phyloP scores from a whole-genome alignment of 768 basidiomycete genomes.

The Termitomyces titanicus region DNA sequence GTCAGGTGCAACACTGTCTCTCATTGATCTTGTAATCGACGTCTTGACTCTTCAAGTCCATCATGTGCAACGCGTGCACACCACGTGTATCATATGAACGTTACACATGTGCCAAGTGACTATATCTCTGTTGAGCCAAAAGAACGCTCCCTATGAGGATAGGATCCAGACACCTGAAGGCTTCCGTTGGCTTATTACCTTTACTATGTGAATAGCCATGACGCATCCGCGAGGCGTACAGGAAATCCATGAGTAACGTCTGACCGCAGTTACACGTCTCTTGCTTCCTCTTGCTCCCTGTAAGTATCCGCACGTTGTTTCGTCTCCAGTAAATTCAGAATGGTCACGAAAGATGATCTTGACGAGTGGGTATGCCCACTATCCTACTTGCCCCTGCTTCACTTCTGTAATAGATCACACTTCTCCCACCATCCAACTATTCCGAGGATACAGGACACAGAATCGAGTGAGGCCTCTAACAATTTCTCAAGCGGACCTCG shows the following conservation, averaged over 20 bases:
- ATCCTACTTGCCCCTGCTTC: not conserved
- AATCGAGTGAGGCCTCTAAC: not conserved
- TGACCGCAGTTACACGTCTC: not conserved
- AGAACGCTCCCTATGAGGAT: not conserved
- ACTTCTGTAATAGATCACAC: conserved; percentile 4
- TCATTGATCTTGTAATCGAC: not conserved
- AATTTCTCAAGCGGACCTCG: not conserved
- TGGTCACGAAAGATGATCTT: not conserved
- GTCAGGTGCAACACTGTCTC: not conserved
- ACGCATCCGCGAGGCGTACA: conserved; percentile 10
- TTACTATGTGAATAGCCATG: conserved; percentile 7
- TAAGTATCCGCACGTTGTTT: not conserved
- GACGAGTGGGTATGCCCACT: not conserved
- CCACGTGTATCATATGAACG: conserved; percentile 14
- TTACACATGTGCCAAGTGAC: not conserved
- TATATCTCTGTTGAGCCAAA: not conserved
- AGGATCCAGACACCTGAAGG: not conserved
- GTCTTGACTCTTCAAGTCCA: not conserved
- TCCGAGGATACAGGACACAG: not conserved
- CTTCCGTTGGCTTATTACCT: not conserved
- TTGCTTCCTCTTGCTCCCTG: not conserved
- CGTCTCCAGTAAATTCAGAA: not conserved
- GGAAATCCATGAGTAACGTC: not conserved
- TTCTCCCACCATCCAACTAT: conserved; percentile 7
- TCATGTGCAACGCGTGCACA: conserved; percentile 4